These are phyloP conservation scores for Kalmusia sp. DNA, from an alignment of 2,329 filamentous ascomycete species.

Conservation along the genomic window DNA sequence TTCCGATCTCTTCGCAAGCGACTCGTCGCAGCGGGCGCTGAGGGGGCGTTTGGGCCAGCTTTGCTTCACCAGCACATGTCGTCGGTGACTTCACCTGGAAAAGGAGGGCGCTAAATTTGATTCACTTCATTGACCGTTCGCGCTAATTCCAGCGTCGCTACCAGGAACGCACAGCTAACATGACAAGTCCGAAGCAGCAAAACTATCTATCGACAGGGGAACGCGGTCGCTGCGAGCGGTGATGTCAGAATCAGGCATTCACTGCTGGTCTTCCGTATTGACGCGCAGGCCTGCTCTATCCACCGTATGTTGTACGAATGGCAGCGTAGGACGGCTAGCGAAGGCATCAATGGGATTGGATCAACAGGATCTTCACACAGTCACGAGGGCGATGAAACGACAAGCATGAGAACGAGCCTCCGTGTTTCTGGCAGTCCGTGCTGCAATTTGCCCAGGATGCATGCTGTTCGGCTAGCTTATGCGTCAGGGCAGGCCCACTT, in stretches of 20 bases:
- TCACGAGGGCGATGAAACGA: slow-evolving; percentile 52
- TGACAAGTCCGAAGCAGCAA: slow-evolving; percentile 25
- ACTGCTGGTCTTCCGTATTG: slow-evolving; percentile 22
- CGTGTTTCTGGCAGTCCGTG: slow-evolving; percentile 46
- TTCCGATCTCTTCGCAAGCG: slow-evolving; percentile 39
- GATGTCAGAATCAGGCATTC: slow-evolving; percentile 43
- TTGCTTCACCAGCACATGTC: slow-evolving; percentile 26
- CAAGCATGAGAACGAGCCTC: slow-evolving; percentile 37
- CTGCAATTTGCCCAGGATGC: slow-evolving; percentile 42
- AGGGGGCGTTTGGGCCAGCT: slow-evolving; percentile 32
- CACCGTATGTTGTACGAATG: slow-evolving; percentile 29
- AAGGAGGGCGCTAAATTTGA: slow-evolving; percentile 42
- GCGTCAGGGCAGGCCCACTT: slow-evolving; percentile 39
- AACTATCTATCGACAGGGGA: slow-evolving; percentile 11
- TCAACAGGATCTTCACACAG: slow-evolving; percentile 44
- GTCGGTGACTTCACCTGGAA: slow-evolving; percentile 17
- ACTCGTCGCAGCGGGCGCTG: slow-evolving; percentile 19
- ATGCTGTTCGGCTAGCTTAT: slow-evolving; percentile 49
- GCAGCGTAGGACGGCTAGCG: slow-evolving; percentile 26
- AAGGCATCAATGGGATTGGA: slow-evolving; percentile 41
- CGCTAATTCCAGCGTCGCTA: slow-evolving; percentile 28
- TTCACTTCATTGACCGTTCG: slow-evolving; percentile 31
- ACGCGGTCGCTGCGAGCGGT: slow-evolving; percentile 16
- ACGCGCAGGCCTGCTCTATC: slow-evolving; percentile 18
- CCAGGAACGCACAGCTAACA: slow-evolving; percentile 21